Conservation (phyloP, 129 eudicot genomes). For the Pseudognaphalium luteoalbum region DNA sequence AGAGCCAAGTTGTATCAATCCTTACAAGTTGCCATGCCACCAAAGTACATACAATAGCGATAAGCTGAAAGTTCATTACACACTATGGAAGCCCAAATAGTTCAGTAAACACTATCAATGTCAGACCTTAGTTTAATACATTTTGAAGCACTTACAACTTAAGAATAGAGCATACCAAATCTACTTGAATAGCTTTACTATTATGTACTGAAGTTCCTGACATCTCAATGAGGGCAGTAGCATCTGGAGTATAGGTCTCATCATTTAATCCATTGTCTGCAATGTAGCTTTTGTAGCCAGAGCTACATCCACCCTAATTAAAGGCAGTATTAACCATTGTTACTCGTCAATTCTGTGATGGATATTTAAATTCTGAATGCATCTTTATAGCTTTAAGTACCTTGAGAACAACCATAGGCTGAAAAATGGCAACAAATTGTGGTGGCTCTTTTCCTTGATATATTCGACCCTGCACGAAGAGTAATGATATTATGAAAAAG, state of each 20-base stretch:
- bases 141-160: no score
- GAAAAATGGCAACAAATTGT: conserved; percentile 88
- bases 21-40: no score
- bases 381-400: conserved; percentile 37
- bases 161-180: conserved; percentile 50
- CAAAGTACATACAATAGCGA: no score
- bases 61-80: no score
- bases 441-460: conserved; percentile 98
- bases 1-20: no score
- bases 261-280: conserved; percentile 86
- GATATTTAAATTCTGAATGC: background rate
- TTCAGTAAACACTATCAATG: no score
- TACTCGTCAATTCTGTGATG: background rate
- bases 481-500: conserved; percentile 11
- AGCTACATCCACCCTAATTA: conserved; percentile 85
- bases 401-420: conserved; percentile 95
- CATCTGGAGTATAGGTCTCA: conserved; percentile 72
- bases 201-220: conserved; percentile 89
- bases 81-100: no score
- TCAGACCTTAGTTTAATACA: no score
- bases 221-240: conserved; percentile 76
- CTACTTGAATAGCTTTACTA: conserved; percentile 83
- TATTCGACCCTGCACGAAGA: conserved; percentile 66
- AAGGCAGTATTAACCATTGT: conserved; percentile 2
- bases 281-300: conserved; percentile 80